Conservation (phyloP, 2,329 filamentous ascomycete genomes). For the Fusarium tricinctum region DNA sequence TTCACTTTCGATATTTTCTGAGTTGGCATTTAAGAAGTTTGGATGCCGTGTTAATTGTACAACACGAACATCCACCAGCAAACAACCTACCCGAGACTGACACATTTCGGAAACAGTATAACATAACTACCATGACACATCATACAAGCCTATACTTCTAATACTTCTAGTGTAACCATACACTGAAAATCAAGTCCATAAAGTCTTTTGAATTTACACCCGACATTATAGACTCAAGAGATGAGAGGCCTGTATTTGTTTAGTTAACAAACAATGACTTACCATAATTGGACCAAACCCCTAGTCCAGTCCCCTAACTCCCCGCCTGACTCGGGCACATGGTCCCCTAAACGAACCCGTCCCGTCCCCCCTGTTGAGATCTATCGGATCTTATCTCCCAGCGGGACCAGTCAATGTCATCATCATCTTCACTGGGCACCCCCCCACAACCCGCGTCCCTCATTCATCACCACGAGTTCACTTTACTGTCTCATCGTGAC, state of each 20-base stretch:
- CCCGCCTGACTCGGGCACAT: slow-evolving; percentile 45
- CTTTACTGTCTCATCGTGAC: slow-evolving; percentile 12
- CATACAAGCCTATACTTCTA: neutral
- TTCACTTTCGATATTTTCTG: no score
- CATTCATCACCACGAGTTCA: slow-evolving; percentile 17
- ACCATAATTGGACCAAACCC: slow-evolving; percentile 16
- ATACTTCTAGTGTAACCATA: neutral
- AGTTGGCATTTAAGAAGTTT: no score
- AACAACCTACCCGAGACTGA: neutral
- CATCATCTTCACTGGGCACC: slow-evolving; percentile 20
- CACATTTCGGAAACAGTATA: neutral
- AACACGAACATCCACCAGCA: neutral
- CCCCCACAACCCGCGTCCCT: slow-evolving; percentile 27
- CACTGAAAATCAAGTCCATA: neutral
- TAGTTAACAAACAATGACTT: neutral
- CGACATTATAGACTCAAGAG: neutral
- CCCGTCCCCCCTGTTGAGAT: slow-evolving; percentile 19
- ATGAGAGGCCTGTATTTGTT: neutral
- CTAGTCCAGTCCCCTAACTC: slow-evolving; percentile 5
- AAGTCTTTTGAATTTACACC: neutral
- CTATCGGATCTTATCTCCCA: slow-evolving; percentile 33
- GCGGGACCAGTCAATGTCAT: slow-evolving; percentile 24
- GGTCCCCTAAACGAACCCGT: slow-evolving; percentile 28
- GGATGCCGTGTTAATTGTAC: neutral
- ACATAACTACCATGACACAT: slow-evolving; percentile 13